Evolutionary conservation across 305 asterid species (phyloP).

Genomic region (Euphrasia arctica): DNA sequence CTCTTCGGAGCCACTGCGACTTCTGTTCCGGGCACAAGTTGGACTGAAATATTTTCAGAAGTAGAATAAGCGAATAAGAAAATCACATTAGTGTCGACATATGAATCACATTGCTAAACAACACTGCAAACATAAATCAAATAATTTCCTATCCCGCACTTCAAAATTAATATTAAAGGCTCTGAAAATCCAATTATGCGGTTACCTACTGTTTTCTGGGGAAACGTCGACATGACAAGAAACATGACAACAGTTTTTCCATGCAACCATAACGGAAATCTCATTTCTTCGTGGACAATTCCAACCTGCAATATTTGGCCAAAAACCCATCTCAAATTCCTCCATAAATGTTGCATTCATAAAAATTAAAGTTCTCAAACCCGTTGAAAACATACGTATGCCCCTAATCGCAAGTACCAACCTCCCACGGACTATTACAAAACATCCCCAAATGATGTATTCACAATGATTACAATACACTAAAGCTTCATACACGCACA

Average conservation of each 20-base stretch:
- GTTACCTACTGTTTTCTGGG: slow-evolving; percentile 89
- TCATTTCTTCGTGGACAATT: slow-evolving; percentile 83
- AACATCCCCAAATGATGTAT: no score
- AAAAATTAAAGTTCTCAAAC: background rate
- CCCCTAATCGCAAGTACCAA: no score
- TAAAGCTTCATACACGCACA: background rate
- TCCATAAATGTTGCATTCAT: slow-evolving; percentile 12
- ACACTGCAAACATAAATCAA: slow-evolving; percentile 17
- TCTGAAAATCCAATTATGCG: slow-evolving; percentile 23
- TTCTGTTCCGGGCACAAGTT: slow-evolving; percentile 93
- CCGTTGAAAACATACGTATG: background rate
- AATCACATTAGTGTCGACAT: background rate
- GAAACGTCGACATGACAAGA: slow-evolving; percentile 73
- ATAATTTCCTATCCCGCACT: background rate
- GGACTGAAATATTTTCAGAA: slow-evolving; percentile 53
- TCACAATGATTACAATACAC: background rate
- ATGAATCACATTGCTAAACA: slow-evolving; percentile 6
- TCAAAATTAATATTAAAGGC: slow-evolving; percentile 19
- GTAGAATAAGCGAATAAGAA: slow-evolving; percentile 30
- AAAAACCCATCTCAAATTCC: slow-evolving; percentile 13
- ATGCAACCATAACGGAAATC: slow-evolving; percentile 91
- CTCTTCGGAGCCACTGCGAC: slow-evolving; percentile 96
- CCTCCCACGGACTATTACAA: no score
- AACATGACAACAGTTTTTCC: slow-evolving; percentile 73
- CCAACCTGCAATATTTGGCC: slow-evolving; percentile 54